Evolutionary conservation across 1,284 basidiomycete species (phyloP).

Genomic region (Omphalotus olearius): DNA sequence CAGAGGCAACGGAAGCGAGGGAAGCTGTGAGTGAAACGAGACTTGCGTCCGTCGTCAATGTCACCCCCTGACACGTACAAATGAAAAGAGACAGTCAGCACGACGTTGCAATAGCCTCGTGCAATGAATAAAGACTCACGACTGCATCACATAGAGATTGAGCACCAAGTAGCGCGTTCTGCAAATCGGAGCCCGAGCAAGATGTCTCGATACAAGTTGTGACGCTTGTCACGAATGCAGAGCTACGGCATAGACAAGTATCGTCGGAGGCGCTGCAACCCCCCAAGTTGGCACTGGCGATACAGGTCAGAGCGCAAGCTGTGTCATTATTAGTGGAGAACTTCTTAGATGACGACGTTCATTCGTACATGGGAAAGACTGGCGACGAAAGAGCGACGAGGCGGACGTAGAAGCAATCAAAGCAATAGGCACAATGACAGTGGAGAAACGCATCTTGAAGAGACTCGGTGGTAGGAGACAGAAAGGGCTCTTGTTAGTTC

Average conservation of each 20-base stretch:
- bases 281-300: conserved; percentile 34
- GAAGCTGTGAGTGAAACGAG: conserved; percentile 11
- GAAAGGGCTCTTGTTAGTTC: no score
- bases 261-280: conserved; percentile 40
- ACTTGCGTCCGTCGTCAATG: conserved; percentile 26
- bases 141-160: conserved; percentile 43
- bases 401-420: no score
- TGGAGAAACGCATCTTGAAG: no score
- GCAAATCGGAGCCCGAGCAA: conserved; percentile 45
- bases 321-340: no score
- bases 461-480: no score
- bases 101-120: background rate
- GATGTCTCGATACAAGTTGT: conserved; percentile 40
- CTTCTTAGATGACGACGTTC: no score
- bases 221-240: conserved; percentile 39
- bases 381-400: no score
- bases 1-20: conserved; percentile 11
- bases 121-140: conserved; percentile 33
- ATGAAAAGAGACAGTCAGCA: background rate
- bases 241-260: conserved; percentile 48
- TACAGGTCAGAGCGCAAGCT: conserved; percentile 49
- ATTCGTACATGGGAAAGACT: no score
- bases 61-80: conserved; percentile 39
- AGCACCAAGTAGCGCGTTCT: conserved; percentile 37
- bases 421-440: no score